These are phyloP conservation scores for Phoma herbarum DNA, from an alignment of 2,329 filamentous ascomycete genomes.

Conservation along the genomic window DNA sequence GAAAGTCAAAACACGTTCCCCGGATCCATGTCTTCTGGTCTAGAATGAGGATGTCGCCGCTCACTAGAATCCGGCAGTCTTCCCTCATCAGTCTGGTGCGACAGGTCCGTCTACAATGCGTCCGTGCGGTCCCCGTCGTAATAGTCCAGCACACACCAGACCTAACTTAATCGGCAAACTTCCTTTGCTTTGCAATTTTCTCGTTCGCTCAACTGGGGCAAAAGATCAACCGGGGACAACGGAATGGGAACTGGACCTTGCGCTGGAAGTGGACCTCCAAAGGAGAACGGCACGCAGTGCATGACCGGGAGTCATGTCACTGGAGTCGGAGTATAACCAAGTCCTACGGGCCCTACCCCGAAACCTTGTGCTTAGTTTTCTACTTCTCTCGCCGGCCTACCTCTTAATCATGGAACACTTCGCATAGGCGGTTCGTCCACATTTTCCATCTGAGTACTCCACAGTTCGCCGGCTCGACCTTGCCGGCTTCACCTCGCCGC, in stretches of 20 bases:
- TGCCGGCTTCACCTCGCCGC: conserved; percentile 1
- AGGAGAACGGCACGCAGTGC: conserved; percentile 14
- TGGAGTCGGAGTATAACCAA: conserved; percentile 8
- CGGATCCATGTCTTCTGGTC: conserved; percentile 8
- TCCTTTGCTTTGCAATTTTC: conserved; percentile 11
- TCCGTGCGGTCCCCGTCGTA: conserved; percentile 11
- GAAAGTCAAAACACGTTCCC: conserved; percentile 8
- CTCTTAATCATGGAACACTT: neutral
- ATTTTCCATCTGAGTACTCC: neutral
- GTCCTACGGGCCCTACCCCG: conserved; percentile 6
- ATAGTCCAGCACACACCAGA: neutral
- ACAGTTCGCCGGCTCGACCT: neutral
- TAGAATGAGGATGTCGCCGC: conserved; percentile 6
- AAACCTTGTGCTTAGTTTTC: conserved; percentile 17
- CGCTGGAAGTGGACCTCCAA: conserved; percentile 9
- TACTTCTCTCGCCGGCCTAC: conserved; percentile 5
- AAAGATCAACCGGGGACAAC: conserved; percentile 15
- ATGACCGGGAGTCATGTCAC: conserved; percentile 16
- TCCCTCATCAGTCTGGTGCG: conserved; percentile 6
- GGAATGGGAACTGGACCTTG: conserved; percentile 8
- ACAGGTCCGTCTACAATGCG: neutral
- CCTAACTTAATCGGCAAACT: conserved; percentile 14
- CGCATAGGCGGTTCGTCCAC: conserved; percentile 3
- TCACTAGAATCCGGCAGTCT: conserved; percentile 11
- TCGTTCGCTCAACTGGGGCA: conserved; percentile 6